phyloP scores from a whole-genome alignment of 345 rosid genomes.

The Xanthoceras sorbifolium region DNA sequence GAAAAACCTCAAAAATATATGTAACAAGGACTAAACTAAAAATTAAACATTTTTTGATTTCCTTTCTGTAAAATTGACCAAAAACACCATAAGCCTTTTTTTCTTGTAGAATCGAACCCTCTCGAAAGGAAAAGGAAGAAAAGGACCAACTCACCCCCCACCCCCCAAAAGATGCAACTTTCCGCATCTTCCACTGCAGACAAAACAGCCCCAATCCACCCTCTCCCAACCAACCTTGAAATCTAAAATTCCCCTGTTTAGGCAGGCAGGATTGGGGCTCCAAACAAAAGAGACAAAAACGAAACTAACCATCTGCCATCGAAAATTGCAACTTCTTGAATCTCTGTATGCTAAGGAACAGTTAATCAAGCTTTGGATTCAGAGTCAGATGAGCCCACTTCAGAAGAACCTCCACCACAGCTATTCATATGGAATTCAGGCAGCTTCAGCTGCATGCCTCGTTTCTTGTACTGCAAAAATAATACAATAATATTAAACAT shows the following conservation, averaged over 20 bases:
- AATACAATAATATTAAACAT: not conserved
- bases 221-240: constrained; percentile 26
- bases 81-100: constrained; percentile 40
- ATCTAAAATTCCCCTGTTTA: constrained; percentile 30
- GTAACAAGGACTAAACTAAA: constrained; percentile 23
- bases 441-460: constrained; percentile 46
- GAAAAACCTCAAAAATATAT: not conserved
- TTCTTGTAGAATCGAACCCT: constrained; percentile 44
- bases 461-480: constrained; percentile 48
- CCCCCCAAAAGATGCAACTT: constrained; percentile 41
- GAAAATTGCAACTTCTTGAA: constrained; percentile 38
- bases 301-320: constrained; percentile 51
- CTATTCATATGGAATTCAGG: constrained; percentile 36
- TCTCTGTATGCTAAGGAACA: constrained; percentile 32
- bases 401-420: constrained; percentile 39
- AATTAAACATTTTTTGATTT: constrained; percentile 37
- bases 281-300: constrained; percentile 25
- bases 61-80: constrained; percentile 41
- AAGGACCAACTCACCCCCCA: constrained; percentile 28
- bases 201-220: constrained; percentile 38
- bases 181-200: constrained; percentile 38
- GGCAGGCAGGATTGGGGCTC: constrained; percentile 35
- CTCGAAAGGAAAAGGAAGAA: constrained; percentile 31
- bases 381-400: constrained; percentile 42
- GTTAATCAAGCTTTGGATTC: constrained; percentile 38